A percentile compares a stretch with the other conserved stretches of the same genome.
phyloP scores from a whole-genome alignment of 257 asterid species.

The Mitragyna speciosa region DNA sequence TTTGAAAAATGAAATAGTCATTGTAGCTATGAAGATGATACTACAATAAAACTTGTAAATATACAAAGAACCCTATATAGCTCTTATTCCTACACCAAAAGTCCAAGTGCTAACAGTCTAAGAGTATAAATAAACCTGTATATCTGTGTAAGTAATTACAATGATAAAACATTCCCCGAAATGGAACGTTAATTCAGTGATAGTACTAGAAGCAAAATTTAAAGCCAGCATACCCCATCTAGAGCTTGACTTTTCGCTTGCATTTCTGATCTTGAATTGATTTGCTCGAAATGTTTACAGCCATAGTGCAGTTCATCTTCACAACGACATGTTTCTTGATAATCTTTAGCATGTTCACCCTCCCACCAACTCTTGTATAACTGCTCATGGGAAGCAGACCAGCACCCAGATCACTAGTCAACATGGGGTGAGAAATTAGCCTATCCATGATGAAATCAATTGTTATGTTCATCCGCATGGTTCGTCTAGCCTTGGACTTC shows the following conservation, averaged over 20 bases:
- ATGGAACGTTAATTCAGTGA: background rate
- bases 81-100: background rate
- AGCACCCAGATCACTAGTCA: slow-evolving; percentile 43
- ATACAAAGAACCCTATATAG: background rate
- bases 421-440: slow-evolving; percentile 42
- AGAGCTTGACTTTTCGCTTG: slow-evolving; percentile 52
- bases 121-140: background rate
- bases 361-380: slow-evolving; percentile 64
- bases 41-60: background rate
- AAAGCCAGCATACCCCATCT: slow-evolving; percentile 6
- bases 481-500: slow-evolving; percentile 62
- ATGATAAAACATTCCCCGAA: background rate
- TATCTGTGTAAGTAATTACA: background rate
- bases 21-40: background rate
- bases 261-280: slow-evolving; percentile 60
- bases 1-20: background rate
- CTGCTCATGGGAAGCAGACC: slow-evolving; percentile 52
- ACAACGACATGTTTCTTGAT: slow-evolving; percentile 55
- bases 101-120: background rate
- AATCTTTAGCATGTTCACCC: slow-evolving; percentile 46
- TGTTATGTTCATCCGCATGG: slow-evolving; percentile 66
- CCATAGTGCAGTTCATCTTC: slow-evolving; percentile 68
- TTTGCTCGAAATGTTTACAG: slow-evolving; percentile 47
- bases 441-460: slow-evolving; percentile 62
- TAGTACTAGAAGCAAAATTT: background rate